These are phyloP conservation scores for Trichaptum fuscoviolaceum DNA, from an alignment of 768 basidiomycete genomes.

Conservation along the genomic window DNA sequence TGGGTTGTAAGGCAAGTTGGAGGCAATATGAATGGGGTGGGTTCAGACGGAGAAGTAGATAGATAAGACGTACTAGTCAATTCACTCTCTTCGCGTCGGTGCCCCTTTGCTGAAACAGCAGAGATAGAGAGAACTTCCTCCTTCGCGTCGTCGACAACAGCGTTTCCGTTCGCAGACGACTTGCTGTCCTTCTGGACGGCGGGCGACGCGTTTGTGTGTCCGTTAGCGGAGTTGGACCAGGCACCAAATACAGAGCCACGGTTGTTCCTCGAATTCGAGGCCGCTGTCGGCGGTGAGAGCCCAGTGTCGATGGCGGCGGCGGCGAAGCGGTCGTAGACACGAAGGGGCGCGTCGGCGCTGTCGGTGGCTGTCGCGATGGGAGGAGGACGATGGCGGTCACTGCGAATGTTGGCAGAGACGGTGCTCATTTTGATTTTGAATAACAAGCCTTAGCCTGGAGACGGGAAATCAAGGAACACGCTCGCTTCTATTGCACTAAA, in stretches of 20 bases:
- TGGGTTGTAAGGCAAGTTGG: neutral
- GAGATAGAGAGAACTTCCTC: constrained; percentile 7
- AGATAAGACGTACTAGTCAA: neutral
- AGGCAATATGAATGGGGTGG: constrained; percentile 16
- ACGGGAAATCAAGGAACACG: neutral
- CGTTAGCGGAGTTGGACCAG: constrained; percentile 1
- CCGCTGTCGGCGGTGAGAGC: neutral
- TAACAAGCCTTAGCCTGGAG: neutral
- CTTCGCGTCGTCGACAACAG: neutral
- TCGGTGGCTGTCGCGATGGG: neutral
- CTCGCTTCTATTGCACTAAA: neutral
- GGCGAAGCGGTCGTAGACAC: neutral
- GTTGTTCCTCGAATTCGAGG: neutral
- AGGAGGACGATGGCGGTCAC: neutral
- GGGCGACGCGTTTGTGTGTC: neutral
- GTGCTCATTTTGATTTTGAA: constrained; percentile 1
- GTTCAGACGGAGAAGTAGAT: constrained; percentile 27
- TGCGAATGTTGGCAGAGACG: neutral
- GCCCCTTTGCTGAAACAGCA: constrained; percentile 6
- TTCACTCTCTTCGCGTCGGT: constrained; percentile 3
- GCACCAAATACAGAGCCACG: neutral
- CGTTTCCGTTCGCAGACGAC: neutral
- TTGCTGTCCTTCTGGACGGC: neutral
- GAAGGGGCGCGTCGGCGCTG: neutral
- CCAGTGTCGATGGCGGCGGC: neutral